These are phyloP conservation scores for Chloromonas sp. DNA, from an alignment of 163 green algal species.

Conservation along the genomic window DNA sequence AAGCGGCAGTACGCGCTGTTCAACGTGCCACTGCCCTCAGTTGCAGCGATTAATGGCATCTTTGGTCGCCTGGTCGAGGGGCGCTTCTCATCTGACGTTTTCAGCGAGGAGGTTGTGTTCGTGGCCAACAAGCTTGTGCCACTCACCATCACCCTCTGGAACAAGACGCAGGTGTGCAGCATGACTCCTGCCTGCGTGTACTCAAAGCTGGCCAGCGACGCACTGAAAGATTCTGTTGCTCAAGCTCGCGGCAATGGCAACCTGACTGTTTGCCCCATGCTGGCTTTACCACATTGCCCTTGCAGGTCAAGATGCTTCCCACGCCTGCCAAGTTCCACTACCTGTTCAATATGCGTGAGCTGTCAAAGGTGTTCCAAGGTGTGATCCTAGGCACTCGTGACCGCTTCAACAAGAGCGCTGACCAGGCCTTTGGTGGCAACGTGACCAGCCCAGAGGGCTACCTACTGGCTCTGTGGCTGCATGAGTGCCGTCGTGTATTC, in stretches of 20 bases:
- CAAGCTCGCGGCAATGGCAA: too few relatives aligned
- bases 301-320: constrained; percentile 71
- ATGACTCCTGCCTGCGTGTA: too few relatives aligned
- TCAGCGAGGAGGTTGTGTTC: constrained; percentile 57
- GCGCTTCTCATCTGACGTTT: constrained; percentile 68
- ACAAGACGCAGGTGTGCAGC: constrained; percentile 42
- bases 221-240: too few relatives aligned
- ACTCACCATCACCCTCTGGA: constrained; percentile 82
- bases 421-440: constrained; percentile 52
- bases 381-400: constrained; percentile 78
- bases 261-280: constrained; percentile 4
- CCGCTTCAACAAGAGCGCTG: constrained; percentile 41
- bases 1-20: constrained; percentile 92
- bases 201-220: too few relatives aligned
- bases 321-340: constrained; percentile 96
- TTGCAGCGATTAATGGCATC: constrained; percentile 81
- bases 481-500: constrained; percentile 91
- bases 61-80: constrained; percentile 82
- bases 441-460: constrained; percentile 73
- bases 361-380: constrained; percentile 84
- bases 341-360: constrained; percentile 90
- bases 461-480: constrained; percentile 81
- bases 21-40: constrained; percentile 77
- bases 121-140: constrained; percentile 73
- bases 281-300: constrained; percentile 6